phyloP scores from a whole-genome alignment of 1,284 basidiomycete species.

The Puccinia triticina region DNA sequence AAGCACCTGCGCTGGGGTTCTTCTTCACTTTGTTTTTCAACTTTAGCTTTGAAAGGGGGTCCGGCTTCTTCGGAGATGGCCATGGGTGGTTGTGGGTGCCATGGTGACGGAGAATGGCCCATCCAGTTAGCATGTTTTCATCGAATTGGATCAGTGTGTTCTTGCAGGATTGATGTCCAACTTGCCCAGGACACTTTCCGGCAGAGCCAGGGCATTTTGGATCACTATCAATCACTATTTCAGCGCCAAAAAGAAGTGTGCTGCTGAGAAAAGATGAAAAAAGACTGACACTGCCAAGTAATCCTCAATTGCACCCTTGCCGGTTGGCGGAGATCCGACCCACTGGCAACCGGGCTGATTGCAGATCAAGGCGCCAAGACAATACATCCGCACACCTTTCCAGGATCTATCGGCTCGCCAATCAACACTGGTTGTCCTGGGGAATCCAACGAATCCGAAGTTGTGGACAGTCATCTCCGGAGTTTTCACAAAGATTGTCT shows the following conservation, averaged over 20 bases:
- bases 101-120: slow-evolving; percentile 11
- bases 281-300: background rate
- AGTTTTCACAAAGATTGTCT: background rate
- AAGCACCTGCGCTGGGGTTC: background rate
- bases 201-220: background rate
- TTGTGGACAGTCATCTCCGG: too few species aligned
- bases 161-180: background rate
- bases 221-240: too few species aligned
- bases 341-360: background rate
- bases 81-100: slow-evolving; percentile 9
- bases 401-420: too few species aligned
- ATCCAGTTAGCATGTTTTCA: background rate
- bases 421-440: too few species aligned
- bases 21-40: background rate
- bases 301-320: background rate
- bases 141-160: background rate
- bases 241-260: too few species aligned
- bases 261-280: background rate
- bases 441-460: too few species aligned
- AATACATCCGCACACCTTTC: too few species aligned
- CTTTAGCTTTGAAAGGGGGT: background rate
- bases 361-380: background rate
- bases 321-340: slow-evolving; percentile 2
- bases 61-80: background rate
- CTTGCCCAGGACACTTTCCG: background rate